These are phyloP conservation scores for Arthrobotrys pseudoclavata DNA, from an alignment of 2,329 filamentous ascomycete species.

Conservation along the genomic window DNA sequence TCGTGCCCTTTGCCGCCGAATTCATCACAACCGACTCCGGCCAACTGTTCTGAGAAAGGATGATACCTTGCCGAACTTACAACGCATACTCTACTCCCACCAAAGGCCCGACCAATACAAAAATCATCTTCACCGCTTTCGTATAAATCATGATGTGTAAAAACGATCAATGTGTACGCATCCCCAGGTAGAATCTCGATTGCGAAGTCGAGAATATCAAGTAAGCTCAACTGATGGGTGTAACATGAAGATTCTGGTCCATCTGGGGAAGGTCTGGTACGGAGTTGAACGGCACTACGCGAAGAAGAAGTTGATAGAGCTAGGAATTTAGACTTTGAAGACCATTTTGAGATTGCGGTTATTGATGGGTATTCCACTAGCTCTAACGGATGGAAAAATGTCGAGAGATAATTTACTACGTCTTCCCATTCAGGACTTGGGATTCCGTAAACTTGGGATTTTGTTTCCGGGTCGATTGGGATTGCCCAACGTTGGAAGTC, in stretches of 20 bases:
- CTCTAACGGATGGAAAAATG: slow-evolving; percentile 65
- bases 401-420: slow-evolving; percentile 67
- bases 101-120: slow-evolving; percentile 76
- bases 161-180: slow-evolving; percentile 73
- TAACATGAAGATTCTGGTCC: slow-evolving; percentile 34
- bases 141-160: slow-evolving; percentile 75
- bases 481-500: slow-evolving; percentile 68
- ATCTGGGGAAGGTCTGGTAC: slow-evolving; percentile 14
- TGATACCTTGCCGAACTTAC: slow-evolving; percentile 75
- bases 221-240: slow-evolving; percentile 71
- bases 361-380: slow-evolving; percentile 40
- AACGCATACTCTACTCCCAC: slow-evolving; percentile 74
- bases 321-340: slow-evolving; percentile 14
- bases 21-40: slow-evolving; percentile 66
- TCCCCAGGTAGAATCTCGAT: slow-evolving; percentile 71
- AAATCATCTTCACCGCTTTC: slow-evolving; percentile 77
- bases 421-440: slow-evolving; percentile 63
- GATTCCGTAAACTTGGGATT: not conserved
- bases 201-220: slow-evolving; percentile 74
- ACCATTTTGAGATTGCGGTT: slow-evolving; percentile 62
- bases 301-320: slow-evolving; percentile 68
- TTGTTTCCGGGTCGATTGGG: slow-evolving; percentile 62
- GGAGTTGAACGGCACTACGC: slow-evolving; percentile 67
- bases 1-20: slow-evolving; percentile 55
- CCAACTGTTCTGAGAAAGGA: slow-evolving; percentile 67